These are phyloP conservation scores for Cutaneotrichosporon dermatis DNA, from an alignment of 1,284 basidiomycete genomes.

Conservation along the genomic window DNA sequence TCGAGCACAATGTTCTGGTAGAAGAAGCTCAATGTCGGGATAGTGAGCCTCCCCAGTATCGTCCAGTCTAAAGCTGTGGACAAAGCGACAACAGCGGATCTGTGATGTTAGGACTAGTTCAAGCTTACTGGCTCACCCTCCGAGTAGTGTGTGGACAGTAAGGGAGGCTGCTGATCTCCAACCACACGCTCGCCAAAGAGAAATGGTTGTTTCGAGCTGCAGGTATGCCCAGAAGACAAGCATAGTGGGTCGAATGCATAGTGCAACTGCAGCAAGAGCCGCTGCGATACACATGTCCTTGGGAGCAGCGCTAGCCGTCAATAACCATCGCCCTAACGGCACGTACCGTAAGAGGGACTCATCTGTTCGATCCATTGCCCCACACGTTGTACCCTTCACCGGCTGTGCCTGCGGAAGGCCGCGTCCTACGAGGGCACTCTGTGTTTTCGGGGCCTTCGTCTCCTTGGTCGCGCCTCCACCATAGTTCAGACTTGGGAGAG, in stretches of 20 bases:
- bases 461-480: too few species aligned
- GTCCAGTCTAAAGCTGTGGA: conserved; percentile 41
- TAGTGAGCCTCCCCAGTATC: conserved; percentile 37
- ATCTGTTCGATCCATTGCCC: neutral
- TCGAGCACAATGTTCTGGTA: conserved; percentile 74
- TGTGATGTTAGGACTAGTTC: conserved; percentile 10
- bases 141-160: conserved; percentile 8
- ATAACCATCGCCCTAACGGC: too few species aligned
- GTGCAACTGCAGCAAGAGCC: conserved; percentile 66
- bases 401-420: neutral
- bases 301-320: neutral
- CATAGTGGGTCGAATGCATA: conserved; percentile 80
- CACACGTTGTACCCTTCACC: neutral
- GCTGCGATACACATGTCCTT: conserved; percentile 49
- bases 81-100: conserved; percentile 23
- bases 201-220: conserved; percentile 39
- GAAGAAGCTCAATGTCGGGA: conserved; percentile 60
- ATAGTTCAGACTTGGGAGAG: conserved; percentile 28
- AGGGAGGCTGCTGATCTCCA: neutral
- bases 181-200: neutral
- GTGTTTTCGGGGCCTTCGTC: neutral
- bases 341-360: too few species aligned
- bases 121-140: conserved; percentile 11
- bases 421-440: neutral
- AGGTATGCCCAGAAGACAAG: conserved; percentile 77